Evolutionary conservation across 164 flowering plant species (phyloP).

Genomic region (Annona cherimola): DNA sequence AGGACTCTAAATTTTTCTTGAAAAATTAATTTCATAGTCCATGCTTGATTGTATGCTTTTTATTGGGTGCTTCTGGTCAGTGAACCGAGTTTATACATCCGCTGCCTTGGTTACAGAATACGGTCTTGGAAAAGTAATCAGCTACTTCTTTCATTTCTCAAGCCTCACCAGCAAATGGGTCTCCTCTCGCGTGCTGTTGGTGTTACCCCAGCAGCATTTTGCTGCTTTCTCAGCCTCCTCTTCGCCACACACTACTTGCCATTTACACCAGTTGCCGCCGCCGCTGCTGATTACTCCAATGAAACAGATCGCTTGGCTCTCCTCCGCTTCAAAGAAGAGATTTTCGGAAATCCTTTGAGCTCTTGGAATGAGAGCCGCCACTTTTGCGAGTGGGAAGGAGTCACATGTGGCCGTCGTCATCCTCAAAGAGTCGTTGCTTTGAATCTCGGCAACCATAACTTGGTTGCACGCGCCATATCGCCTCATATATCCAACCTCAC

Average conservation of each 20-base stretch:
- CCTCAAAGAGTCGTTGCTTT: constrained; percentile 22
- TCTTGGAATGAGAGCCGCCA: constrained; percentile 16
- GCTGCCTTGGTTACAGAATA: too few relatives aligned
- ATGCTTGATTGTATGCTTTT: too few relatives aligned
- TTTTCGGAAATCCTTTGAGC: constrained; percentile 11
- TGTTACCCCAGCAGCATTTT: too few relatives aligned
- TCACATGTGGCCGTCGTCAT: constrained; percentile 16
- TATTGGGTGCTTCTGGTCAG: too few relatives aligned
- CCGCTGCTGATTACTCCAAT: background rate
- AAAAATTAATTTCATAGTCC: too few relatives aligned
- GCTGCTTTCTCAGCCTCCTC: background rate
- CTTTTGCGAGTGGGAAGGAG: constrained; percentile 14
- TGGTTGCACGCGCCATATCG: constrained; percentile 26
- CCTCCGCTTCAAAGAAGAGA: constrained; percentile 7
- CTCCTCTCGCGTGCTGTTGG: too few relatives aligned
- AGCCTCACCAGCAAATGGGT: too few relatives aligned
- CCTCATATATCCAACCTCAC: constrained; percentile 40
- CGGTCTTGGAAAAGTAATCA: too few relatives aligned
- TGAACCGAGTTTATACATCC: too few relatives aligned
- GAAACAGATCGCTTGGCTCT: constrained; percentile 11
- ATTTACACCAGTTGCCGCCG: background rate
- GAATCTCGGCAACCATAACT: constrained; percentile 14
- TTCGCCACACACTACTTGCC: too few relatives aligned
- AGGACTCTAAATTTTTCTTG: too few relatives aligned
- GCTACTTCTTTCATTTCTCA: too few relatives aligned